Percentiles rank a stretch among this genome's conserved stretches.
These are phyloP conservation scores for Vanrija sp. DNA, from an alignment of 1,284 basidiomycete genomes.

Conservation along the genomic window DNA sequence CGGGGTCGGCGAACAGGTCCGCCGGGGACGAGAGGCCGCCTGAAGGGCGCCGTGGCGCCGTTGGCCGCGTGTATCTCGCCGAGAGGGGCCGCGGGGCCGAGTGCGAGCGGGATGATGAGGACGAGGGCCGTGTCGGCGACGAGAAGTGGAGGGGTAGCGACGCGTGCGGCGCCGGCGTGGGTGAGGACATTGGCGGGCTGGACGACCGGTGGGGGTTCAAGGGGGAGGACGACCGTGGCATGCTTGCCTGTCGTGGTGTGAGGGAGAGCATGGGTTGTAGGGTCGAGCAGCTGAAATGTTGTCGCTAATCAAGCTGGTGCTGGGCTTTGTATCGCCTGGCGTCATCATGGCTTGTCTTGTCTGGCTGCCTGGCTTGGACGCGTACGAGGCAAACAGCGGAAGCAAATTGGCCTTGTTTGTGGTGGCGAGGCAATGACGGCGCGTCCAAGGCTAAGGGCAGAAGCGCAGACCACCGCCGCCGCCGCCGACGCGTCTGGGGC, in stretches of 20 bases:
- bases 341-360: too few relatives aligned
- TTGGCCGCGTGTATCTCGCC: slow-evolving; percentile 15
- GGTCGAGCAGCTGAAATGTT: not conserved
- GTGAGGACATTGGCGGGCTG: slow-evolving; percentile 19
- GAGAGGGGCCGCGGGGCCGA: slow-evolving; percentile 7
- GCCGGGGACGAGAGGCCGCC: not conserved
- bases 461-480: too few relatives aligned
- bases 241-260: not conserved
- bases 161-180: slow-evolving; percentile 14
- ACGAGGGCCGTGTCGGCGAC: slow-evolving; percentile 8
- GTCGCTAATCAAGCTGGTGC: too few relatives aligned
- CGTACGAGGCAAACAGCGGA: too few relatives aligned
- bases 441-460: too few relatives aligned
- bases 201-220: slow-evolving; percentile 34
- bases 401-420: too few relatives aligned
- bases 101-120: slow-evolving; percentile 1
- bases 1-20: slow-evolving; percentile 30
- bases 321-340: too few relatives aligned
- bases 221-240: slow-evolving; percentile 30
- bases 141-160: slow-evolving; percentile 9
- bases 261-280: slow-evolving; percentile 8
- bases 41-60: not conserved
- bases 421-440: too few relatives aligned
- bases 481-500: too few relatives aligned
- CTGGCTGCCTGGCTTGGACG: too few relatives aligned